Percentiles rank a stretch among this genome's conserved stretches.
Evolutionary conservation across 1,139 yeast genomes (phyloP).

Genomic region (Candida labiduridarum): DNA sequence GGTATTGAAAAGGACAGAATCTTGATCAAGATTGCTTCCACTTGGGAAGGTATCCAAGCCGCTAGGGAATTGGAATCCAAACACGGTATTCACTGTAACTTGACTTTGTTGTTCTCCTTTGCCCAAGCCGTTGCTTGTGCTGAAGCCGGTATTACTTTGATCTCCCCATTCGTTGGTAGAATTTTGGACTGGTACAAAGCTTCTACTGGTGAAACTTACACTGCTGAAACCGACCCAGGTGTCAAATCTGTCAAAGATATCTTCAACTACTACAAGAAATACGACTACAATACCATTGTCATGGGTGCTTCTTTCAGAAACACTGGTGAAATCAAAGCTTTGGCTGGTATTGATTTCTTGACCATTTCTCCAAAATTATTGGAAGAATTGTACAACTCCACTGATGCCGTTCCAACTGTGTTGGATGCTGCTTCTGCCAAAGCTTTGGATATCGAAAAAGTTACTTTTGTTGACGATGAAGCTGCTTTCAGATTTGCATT

Average conservation of each 20-base stretch:
- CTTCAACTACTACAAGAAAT: slow-evolving; percentile 98
- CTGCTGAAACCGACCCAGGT: slow-evolving; percentile 91
- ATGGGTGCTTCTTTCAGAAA: slow-evolving; percentile 99
- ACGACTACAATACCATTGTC: slow-evolving; percentile 93
- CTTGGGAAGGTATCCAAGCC: slow-evolving; percentile 99
- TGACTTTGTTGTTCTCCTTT: slow-evolving; percentile 92
- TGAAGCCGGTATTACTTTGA: slow-evolving; percentile 93
- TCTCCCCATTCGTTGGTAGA: slow-evolving; percentile 99
- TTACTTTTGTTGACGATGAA: slow-evolving; percentile 82
- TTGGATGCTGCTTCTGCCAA: slow-evolving; percentile 65
- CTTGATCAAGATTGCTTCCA: slow-evolving; percentile 94
- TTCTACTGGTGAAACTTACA: slow-evolving; percentile 84
- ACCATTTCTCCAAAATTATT: slow-evolving; percentile 93
- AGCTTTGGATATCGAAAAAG: slow-evolving; percentile 64
- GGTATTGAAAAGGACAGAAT: slow-evolving; percentile 90
- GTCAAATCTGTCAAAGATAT: slow-evolving; percentile 84
- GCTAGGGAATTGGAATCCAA: slow-evolving; percentile 92
- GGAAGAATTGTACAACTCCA: slow-evolving; percentile 83
- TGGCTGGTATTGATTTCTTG: slow-evolving; percentile 96
- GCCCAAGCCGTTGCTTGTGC: slow-evolving; percentile 99
- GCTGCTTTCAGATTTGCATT: slow-evolving; percentile 85
- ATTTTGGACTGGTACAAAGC: slow-evolving; percentile 99
- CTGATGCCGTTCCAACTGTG: slow-evolving; percentile 75
- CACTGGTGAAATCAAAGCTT: slow-evolving; percentile 91
- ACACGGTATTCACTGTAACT: slow-evolving; percentile 91